phyloP scores from a whole-genome alignment of 306 rosid genomes.

The Abrus precatorius region DNA sequence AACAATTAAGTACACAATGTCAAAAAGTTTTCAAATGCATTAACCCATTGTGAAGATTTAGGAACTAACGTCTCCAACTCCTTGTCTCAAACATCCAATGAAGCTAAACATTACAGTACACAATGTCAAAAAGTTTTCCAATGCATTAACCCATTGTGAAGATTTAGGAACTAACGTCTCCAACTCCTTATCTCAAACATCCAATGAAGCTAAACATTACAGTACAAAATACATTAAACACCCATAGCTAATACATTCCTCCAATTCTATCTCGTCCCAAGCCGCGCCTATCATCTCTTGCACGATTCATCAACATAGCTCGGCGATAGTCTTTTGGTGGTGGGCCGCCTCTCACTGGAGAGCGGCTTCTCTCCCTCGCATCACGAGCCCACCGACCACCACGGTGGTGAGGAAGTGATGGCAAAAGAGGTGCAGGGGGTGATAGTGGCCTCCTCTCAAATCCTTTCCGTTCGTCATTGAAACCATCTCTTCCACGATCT shows the following conservation, averaged over 20 bases:
- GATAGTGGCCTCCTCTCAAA: conserved; percentile 83
- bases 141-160: not conserved
- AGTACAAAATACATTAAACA: conserved; percentile 16
- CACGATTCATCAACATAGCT: conserved; percentile 60
- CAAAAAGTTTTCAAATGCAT: conserved; percentile 25
- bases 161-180: conserved; percentile 42
- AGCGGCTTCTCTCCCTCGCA: conserved; percentile 81
- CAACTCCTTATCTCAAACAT: conserved; percentile 34
- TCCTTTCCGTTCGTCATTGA: conserved; percentile 70
- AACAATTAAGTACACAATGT: conserved; percentile 6
- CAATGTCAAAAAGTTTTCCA: conserved; percentile 25
- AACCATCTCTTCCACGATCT: conserved; percentile 76
- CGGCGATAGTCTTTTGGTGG: conserved; percentile 73
- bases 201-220: conserved; percentile 36
- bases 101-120: conserved; percentile 34
- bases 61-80: conserved; percentile 41
- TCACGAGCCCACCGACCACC: conserved; percentile 69
- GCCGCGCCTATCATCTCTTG: conserved; percentile 72
- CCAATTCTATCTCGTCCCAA: conserved; percentile 74
- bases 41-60: conserved; percentile 8
- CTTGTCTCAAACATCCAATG: conserved; percentile 32
- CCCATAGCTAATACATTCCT: conserved; percentile 62
- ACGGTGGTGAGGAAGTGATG: conserved; percentile 61
- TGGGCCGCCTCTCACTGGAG: conserved; percentile 73
- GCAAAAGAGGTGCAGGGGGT: conserved; percentile 65